A percentile compares a stretch with the other conserved stretches of the same genome.
Evolutionary conservation across 2,329 filamentous ascomycete species (phyloP).

Genomic region (Coniochaeta hoffmannii): DNA sequence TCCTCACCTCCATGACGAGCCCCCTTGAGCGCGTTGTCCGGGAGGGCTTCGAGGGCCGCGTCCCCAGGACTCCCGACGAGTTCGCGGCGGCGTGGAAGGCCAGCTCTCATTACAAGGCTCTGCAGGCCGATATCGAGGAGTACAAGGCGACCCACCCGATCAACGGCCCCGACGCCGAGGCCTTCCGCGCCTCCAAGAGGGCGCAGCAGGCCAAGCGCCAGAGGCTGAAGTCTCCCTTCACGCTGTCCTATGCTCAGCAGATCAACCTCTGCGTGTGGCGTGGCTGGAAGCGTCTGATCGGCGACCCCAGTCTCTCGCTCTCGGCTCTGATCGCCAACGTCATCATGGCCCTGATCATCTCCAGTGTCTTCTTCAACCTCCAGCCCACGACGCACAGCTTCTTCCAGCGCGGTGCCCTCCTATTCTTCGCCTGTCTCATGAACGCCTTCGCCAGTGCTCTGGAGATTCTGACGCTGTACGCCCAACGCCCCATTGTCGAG

Average conservation of each 20-base stretch:
- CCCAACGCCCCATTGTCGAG: slow-evolving; percentile 85
- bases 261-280: slow-evolving; percentile 72
- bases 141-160: slow-evolving; percentile 48
- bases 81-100: slow-evolving; percentile 53
- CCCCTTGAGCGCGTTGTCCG: slow-evolving; percentile 48
- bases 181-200: slow-evolving; percentile 46
- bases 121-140: slow-evolving; percentile 47
- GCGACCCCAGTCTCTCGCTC: slow-evolving; percentile 69
- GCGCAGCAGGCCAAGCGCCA: slow-evolving; percentile 49
- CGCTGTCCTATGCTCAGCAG: slow-evolving; percentile 70
- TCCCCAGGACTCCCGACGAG: slow-evolving; percentile 53
- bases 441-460: slow-evolving; percentile 77
- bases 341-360: slow-evolving; percentile 68
- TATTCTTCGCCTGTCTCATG: slow-evolving; percentile 84
- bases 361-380: slow-evolving; percentile 76
- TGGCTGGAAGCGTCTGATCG: slow-evolving; percentile 68
- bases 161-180: slow-evolving; percentile 46
- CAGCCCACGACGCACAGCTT: slow-evolving; percentile 60
- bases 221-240: slow-evolving; percentile 71
- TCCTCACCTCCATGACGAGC: slow-evolving; percentile 63
- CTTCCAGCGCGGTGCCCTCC: slow-evolving; percentile 68
- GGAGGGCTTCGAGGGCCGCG: slow-evolving; percentile 46
- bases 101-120: slow-evolving; percentile 40
- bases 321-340: slow-evolving; percentile 65
- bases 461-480: slow-evolving; percentile 80